Evolutionary conservation across 495 filamentous ascomycete genomes (phyloP).

Genomic region (Arthonia radiata): DNA sequence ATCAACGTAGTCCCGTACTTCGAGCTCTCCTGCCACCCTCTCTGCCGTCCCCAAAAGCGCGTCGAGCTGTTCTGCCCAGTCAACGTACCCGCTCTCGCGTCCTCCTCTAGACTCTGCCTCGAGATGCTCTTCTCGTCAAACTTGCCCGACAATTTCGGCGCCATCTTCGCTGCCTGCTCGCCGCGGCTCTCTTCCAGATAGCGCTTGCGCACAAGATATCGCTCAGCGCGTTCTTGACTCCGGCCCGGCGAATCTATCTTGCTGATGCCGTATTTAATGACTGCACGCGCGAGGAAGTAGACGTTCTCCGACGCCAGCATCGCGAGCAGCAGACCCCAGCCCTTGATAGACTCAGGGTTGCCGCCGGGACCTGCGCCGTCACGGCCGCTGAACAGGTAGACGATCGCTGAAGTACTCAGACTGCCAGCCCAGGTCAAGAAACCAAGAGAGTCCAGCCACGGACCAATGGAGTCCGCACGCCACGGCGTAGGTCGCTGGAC

Average conservation of each 20-base stretch:
- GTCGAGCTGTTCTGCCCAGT: slow-evolving; percentile 26
- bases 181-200: slow-evolving; percentile 38
- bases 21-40: slow-evolving; percentile 33
- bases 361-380: slow-evolving; percentile 23
- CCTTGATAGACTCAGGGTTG: slow-evolving; percentile 39
- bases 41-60: slow-evolving; percentile 46
- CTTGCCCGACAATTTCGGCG: slow-evolving; percentile 1
- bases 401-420: slow-evolving; percentile 57
- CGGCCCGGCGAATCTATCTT: slow-evolving; percentile 68
- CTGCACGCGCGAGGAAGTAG: slow-evolving; percentile 48
- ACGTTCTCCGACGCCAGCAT: slow-evolving; percentile 75
- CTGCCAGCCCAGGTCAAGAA: slow-evolving; percentile 86
- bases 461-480: slow-evolving; percentile 79
- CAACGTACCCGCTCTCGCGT: slow-evolving; percentile 33
- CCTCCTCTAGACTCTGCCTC: slow-evolving; percentile 32
- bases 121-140: slow-evolving; percentile 17
- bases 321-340: slow-evolving; percentile 61
- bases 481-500: slow-evolving; percentile 71
- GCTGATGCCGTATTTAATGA: slow-evolving; percentile 39
- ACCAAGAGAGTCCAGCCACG: slow-evolving; percentile 69
- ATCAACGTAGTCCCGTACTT: slow-evolving; percentile 31
- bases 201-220: slow-evolving; percentile 47
- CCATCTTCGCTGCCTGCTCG: slow-evolving; percentile 16
- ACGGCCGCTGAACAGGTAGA: slow-evolving; percentile 71
- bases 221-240: slow-evolving; percentile 52